A percentile compares a stretch with the other conserved stretches of the same genome.
Conservation (phyloP, 2,329 filamentous ascomycete genomes). For the Colletotrichum cuscutae region DNA sequence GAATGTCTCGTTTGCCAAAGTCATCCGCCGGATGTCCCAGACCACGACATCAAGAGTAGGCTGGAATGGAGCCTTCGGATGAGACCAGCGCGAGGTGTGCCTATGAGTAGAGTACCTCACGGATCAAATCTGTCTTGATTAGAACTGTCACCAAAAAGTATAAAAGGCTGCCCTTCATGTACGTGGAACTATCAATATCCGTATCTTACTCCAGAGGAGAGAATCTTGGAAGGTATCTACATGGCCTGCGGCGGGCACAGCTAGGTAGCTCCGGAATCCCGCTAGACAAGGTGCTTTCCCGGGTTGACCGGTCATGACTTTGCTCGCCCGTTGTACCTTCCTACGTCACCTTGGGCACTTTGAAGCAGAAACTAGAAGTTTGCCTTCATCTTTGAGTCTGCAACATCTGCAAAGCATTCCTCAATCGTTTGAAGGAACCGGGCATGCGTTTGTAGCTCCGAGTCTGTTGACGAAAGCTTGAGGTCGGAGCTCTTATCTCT, state of each 20-base stretch:
- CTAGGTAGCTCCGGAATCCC: constrained; percentile 15
- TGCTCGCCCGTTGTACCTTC: not conserved
- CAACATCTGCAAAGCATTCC: too few species aligned
- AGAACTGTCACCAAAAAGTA: too few species aligned
- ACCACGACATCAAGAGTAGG: not conserved
- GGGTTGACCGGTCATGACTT: not conserved
- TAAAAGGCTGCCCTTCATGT: too few species aligned
- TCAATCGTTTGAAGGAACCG: too few species aligned
- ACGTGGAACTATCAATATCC: not conserved
- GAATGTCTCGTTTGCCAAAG: not conserved
- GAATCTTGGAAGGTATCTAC: not conserved
- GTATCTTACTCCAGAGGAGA: not conserved
- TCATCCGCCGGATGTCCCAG: not conserved
- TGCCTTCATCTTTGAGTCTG: not conserved
- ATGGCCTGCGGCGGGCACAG: not conserved
- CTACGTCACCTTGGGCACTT: not conserved
- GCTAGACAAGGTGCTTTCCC: constrained; percentile 7
- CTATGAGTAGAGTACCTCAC: not conserved
- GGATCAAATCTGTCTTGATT: too few species aligned
- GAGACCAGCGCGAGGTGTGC: not conserved
- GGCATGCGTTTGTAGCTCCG: too few species aligned
- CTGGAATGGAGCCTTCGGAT: not conserved
- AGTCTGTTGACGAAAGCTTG: not conserved
- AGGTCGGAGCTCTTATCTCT: constrained; percentile 31
- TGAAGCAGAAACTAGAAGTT: not conserved